Evolutionary conservation across 768 basidiomycete genomes (phyloP).

Genomic region (Psilocybe sp.): DNA sequence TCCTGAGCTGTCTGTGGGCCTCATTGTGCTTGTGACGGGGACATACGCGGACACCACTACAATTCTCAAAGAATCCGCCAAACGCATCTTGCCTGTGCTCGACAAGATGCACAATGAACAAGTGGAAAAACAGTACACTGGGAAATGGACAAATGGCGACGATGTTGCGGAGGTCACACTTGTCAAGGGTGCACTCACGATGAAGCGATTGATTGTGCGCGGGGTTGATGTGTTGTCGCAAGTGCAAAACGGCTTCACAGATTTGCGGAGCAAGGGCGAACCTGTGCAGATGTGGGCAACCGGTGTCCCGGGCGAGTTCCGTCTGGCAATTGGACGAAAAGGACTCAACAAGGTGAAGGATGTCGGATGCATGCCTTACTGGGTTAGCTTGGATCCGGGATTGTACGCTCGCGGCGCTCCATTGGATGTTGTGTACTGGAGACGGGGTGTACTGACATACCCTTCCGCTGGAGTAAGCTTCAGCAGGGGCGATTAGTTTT

Average conservation of each 20-base stretch:
- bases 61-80: conserved; percentile 29
- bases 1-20: conserved; percentile 37
- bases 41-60: conserved; percentile 26
- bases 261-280: background rate
- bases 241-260: conserved; percentile 18
- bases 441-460: conserved; percentile 27
- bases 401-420: conserved; percentile 28
- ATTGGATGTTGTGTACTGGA: conserved; percentile 34
- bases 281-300: conserved; percentile 35
- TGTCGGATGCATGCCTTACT: conserved; percentile 33
- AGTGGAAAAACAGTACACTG: conserved; percentile 24
- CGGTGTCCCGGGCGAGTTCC: conserved; percentile 34
- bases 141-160: conserved; percentile 31
- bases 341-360: conserved; percentile 22
- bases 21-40: conserved; percentile 39
- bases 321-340: conserved; percentile 27
- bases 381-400: conserved; percentile 27
- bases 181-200: conserved; percentile 27
- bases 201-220: conserved; percentile 29
- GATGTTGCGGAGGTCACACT: conserved; percentile 25
- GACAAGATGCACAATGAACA: conserved; percentile 26
- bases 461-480: conserved; percentile 32
- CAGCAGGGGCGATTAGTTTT: conserved; percentile 4
- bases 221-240: conserved; percentile 31
- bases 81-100: conserved; percentile 32